These are phyloP conservation scores for Bruguiera gymnorhiza DNA, from an alignment of 345 rosid genomes.

Conservation along the genomic window DNA sequence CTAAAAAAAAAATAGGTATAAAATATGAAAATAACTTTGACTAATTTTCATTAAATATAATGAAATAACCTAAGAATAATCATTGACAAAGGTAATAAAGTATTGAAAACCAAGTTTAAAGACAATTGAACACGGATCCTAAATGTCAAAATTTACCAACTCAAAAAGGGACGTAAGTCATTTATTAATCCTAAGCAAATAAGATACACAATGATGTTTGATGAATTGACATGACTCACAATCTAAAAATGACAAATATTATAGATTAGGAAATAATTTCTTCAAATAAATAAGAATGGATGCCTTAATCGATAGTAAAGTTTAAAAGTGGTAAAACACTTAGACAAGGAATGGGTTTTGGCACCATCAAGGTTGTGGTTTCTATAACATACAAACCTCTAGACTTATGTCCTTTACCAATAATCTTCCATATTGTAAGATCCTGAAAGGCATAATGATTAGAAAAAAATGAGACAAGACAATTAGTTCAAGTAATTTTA, in stretches of 20 bases:
- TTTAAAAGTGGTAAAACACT: neutral
- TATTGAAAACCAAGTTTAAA: too few relatives aligned
- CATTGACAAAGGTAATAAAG: too few relatives aligned
- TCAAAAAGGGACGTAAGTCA: too few relatives aligned
- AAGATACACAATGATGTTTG: too few relatives aligned
- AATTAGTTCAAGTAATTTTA: neutral
- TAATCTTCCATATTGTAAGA: neutral
- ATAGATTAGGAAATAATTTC: neutral
- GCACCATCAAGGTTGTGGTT: neutral
- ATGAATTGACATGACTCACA: neutral
- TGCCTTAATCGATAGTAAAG: neutral
- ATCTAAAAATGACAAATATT: neutral
- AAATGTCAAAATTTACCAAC: too few relatives aligned
- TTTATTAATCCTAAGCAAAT: too few relatives aligned
- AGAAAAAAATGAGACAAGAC: neutral
- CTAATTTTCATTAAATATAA: too few relatives aligned
- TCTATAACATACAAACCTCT: neutral
- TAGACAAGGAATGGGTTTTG: neutral
- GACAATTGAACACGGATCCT: too few relatives aligned
- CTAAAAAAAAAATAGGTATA: too few relatives aligned
- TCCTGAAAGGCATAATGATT: neutral
- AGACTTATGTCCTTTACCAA: constrained; percentile 6
- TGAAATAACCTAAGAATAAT: too few relatives aligned
- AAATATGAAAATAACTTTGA: too few relatives aligned
- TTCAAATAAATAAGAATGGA: neutral